Evolutionary conservation across 306 rosid genomes (phyloP), one percentile per base, ranked within the genome.

Genomic region (Gynostemma pentaphyllum): DNA sequence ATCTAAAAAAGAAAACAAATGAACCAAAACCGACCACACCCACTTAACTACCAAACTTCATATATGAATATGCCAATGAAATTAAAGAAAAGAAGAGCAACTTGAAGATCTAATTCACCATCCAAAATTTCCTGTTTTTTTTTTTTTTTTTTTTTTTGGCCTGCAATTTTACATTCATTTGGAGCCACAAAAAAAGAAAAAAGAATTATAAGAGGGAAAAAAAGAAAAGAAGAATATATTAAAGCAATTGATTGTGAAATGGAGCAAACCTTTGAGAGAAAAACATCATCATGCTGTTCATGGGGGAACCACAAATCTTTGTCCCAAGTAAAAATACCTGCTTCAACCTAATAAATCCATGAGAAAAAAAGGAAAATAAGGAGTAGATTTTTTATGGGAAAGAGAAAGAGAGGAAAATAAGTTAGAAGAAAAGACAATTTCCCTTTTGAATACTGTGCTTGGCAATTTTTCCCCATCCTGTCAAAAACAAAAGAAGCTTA

Each of bases 401-500:
- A 34, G 19, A 30, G 10, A 56, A 32, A 19, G 10, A 10, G 9
- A 56, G 24, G 15, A 56, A 1, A 30, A 9, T 7, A 2, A 49
- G 10, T 30, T 41, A 16, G 63, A 52, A 21, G 60, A 37, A 56
- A 56, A 56, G 64, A 34, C 45, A 34, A 45, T 56, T 32, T 56
- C 64, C 64, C 64, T 56, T 56, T 56, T 56, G n/a, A 56, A 18
- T 56, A 32, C 45, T 56, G 64, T 56, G 64, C 64, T 56, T 56
- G 64, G 27, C 64, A 56, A 32, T 42, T 30, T 56, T 56, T 56
- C 64, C 64, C 64, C 64, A 56, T 56, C 64, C 64, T 56, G 64
- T 55, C 18, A 19, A 34, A 10, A 18, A 30, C 16, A 56, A 16
- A 56, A 34, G 45, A 34, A n/a, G 9, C 16, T 56, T 34, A 34